Evolutionary conservation across 805 yeast genomes (phyloP), one percentile per base, ranked within the genome.

Genomic region (Saccharomycopsis capsularis): DNA sequence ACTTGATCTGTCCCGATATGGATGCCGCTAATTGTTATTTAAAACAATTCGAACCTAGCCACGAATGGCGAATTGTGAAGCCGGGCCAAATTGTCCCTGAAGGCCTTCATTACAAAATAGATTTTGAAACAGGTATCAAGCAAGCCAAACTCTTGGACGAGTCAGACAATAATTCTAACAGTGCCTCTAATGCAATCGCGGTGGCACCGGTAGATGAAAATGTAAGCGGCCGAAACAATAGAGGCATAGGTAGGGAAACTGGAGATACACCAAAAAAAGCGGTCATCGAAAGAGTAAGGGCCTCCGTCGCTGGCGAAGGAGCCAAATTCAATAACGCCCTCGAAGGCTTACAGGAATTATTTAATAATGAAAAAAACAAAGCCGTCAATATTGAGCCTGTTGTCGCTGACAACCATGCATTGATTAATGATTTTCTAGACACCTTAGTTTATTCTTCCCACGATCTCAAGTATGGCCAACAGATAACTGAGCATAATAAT

Each of bases 11-110:
- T 53, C 70, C 71, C 1, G 68, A 67, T 19, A 58, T 62, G 2
- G 66, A 71, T 45, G 68, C 71, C 1, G 51, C 58, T 1, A 75
- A 78, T 52, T 85, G 91, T 58, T 84, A 84, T 58, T 84, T 86
- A 1, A 65, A 65, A 39, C 53, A 75, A 2, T 88, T 89, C 59
- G 75, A 64, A 35, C 85, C 96, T 1, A 64, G 80, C 0, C 53
- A 60, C 1, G 77, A 83, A 55, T 90, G 96, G 95, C 79, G 81
- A 65, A 60, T 60, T 1, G 75, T 90, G 3, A 70, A 66, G 56
- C 81, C 76, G 42, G 88, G 81, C n/a, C 96, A 87, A 59, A 71
- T 75, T 5, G 71, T 90, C 3, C 95, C 96, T 0, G 76, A 76
- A 4, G 98, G 97, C 0, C 64, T 85, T 30, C 63, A 62, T 21